Conservation (phyloP, 192 early-diverging fungal species). For the Cladochytrium replicatum region DNA sequence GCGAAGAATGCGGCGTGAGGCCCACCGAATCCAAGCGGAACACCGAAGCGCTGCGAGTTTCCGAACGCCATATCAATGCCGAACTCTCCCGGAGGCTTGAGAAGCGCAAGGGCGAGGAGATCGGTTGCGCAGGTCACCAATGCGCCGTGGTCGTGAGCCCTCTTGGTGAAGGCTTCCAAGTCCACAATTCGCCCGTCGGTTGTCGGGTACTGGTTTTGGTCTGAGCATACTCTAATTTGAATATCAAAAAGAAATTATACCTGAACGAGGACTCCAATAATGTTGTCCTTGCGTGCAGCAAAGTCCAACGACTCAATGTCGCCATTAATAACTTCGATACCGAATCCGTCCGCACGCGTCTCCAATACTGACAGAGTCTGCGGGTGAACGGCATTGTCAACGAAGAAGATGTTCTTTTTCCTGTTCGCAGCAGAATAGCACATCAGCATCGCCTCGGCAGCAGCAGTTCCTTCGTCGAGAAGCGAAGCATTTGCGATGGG, state of each 20-base stretch:
- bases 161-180: constrained; percentile 66
- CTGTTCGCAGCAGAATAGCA: constrained; percentile 60
- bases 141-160: constrained; percentile 68
- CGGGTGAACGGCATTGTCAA: constrained; percentile 86
- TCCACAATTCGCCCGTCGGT: constrained; percentile 79
- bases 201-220: constrained; percentile 75
- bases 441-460: constrained; percentile 95
- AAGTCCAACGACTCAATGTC: constrained; percentile 75
- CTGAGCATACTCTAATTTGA: too few relatives aligned
- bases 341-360: constrained; percentile 91
- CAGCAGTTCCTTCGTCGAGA: constrained; percentile 97
- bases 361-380: constrained; percentile 90
- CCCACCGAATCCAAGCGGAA: constrained; percentile 96
- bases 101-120: constrained; percentile 79
- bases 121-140: constrained; percentile 91
- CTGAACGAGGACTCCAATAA: constrained; percentile 86
- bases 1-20: constrained; percentile 99
- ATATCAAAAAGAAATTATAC: too few relatives aligned
- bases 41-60: constrained; percentile 96
- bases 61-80: constrained; percentile 98
- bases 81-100: constrained; percentile 90
- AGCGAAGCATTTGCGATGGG: constrained; percentile 95
- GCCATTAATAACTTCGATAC: constrained; percentile 80
- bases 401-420: constrained; percentile 81
- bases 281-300: constrained; percentile 56